A percentile compares a stretch with the other conserved stretches of the same genome.
phyloP scores from a whole-genome alignment of 495 filamentous ascomycete species.

The Hapsidospora chrysogenum region DNA sequence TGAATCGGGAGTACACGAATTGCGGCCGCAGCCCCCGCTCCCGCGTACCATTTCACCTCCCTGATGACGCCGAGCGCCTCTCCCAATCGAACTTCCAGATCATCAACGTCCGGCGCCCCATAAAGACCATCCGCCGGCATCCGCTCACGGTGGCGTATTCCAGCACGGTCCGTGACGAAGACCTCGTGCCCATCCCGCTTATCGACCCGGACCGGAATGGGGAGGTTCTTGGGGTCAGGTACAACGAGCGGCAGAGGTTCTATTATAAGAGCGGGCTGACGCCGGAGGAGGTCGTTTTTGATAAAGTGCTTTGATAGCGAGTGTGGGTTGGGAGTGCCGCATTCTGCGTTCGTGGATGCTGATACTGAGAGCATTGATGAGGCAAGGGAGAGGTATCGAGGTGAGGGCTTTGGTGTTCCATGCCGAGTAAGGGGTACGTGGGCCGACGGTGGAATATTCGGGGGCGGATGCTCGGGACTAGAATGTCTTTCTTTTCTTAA shows the following conservation, averaged over 20 bases:
- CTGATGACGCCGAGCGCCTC: conserved; percentile 42
- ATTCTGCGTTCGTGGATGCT: conserved; percentile 45
- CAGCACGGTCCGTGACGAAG: conserved; percentile 39
- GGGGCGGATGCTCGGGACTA: too few species aligned
- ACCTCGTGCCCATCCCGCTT: conserved; percentile 51
- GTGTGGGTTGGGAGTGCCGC: conserved; percentile 41
- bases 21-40: too few species aligned
- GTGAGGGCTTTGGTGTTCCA: conserved; percentile 40
- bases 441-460: too few species aligned
- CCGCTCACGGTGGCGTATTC: conserved; percentile 48
- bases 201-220: conserved; percentile 59
- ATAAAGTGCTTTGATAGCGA: conserved; percentile 62
- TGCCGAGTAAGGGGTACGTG: too few species aligned
- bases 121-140: conserved; percentile 43
- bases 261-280: conserved; percentile 59
- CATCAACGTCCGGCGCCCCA: conserved; percentile 69
- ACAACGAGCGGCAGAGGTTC: conserved; percentile 45
- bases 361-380: conserved; percentile 6
- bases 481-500: too few species aligned
- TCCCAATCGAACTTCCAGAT: conserved; percentile 52
- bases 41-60: too few species aligned
- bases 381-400: conserved; percentile 48
- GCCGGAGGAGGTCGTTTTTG: conserved; percentile 40
- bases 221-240: conserved; percentile 52
- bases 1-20: too few species aligned